Evolutionary conservation across 2,329 filamentous ascomycete species (phyloP), one percentile per base, ranked within the genome.

Genomic region (Cryphonectria naterciae): DNA sequence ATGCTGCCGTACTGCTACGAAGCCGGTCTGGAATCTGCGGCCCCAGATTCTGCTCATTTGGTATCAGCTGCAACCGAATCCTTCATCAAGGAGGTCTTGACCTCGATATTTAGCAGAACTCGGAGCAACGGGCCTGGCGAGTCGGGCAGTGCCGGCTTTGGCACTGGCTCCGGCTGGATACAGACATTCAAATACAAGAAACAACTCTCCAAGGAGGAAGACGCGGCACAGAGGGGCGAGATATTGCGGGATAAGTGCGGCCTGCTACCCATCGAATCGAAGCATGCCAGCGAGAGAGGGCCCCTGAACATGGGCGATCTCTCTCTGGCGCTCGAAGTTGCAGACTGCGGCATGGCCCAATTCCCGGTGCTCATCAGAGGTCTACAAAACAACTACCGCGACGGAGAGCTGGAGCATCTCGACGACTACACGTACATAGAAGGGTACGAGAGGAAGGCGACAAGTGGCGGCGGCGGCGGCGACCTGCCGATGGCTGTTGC

Each of bases 291-390:
- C 69, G 89, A 92, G 75, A 86, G 94, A 54, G 88, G 90, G 7
- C 89, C 93, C 0, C 81, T 98, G 1, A 90, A 90, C 19, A 91
- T 95, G 82, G 89, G 91, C 25, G 95, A 98, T 79, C 81, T 98
- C 64, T 87, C 92, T 52, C 83, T 97, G 3, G 90, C 93, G 0
- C 80, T 97, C 22, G 89, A 92, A 71, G 86, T 97, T 74, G 90
- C 92, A 17, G 93, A 96, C 68, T 89, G 88, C 37, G 91, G 93
- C 71, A 85, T 97, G 73, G 89, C 90, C 13, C 90, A 93, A 72
- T 95, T 96, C 82, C 93, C 93, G 0, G 85, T 93, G 35, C 84
- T 97, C 52, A 87, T 89, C 39, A 90, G 92, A 58, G 86, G 89
- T 68, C 89, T 97, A 62, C 83, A 91, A 76, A 88, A 90, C 73